phyloP scores from a whole-genome alignment of 768 basidiomycete species.

The Pulveroboletus sp. region DNA sequence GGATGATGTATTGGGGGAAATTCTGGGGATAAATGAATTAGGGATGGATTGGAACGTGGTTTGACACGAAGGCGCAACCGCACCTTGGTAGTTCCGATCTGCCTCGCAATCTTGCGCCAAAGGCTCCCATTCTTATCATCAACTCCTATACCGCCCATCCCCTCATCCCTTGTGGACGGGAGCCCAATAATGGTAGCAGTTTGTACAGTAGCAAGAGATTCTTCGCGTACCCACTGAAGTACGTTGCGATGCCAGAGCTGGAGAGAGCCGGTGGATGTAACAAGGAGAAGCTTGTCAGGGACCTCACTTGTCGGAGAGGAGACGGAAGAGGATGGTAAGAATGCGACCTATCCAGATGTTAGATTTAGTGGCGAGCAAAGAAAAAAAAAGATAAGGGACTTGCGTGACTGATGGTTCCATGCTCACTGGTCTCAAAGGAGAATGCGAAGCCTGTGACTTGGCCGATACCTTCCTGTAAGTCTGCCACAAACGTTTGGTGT shows the following conservation, averaged over 20 bases:
- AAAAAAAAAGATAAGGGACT: constrained; percentile 13
- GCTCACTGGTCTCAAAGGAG: constrained; percentile 55
- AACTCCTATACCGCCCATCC: constrained; percentile 7
- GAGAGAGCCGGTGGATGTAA: constrained; percentile 71
- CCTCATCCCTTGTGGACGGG: constrained; percentile 46
- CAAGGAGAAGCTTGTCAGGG: constrained; percentile 43
- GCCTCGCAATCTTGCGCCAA: constrained; percentile 46
- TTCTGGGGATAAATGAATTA: constrained; percentile 37
- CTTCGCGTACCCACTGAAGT: constrained; percentile 76
- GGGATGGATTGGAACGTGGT: not conserved
- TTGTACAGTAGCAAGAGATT: constrained; percentile 61
- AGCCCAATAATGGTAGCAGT: constrained; percentile 73
- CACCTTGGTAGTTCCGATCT: constrained; percentile 58
- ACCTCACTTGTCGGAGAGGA: constrained; percentile 34
- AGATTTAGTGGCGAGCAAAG: not conserved
- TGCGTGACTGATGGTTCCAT: constrained; percentile 72
- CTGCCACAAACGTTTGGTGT: constrained; percentile 47
- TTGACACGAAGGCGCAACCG: not conserved
- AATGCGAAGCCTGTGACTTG: constrained; percentile 51
- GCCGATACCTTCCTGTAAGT: constrained; percentile 43
- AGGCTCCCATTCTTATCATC: constrained; percentile 39
- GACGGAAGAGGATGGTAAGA: constrained; percentile 42
- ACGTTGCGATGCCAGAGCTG: constrained; percentile 65
- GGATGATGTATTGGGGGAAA: constrained; percentile 62
- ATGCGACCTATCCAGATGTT: constrained; percentile 38